Evolutionary conservation across 2,329 filamentous ascomycete genomes (phyloP).

Genomic region (Colletotrichum destructivum): DNA sequence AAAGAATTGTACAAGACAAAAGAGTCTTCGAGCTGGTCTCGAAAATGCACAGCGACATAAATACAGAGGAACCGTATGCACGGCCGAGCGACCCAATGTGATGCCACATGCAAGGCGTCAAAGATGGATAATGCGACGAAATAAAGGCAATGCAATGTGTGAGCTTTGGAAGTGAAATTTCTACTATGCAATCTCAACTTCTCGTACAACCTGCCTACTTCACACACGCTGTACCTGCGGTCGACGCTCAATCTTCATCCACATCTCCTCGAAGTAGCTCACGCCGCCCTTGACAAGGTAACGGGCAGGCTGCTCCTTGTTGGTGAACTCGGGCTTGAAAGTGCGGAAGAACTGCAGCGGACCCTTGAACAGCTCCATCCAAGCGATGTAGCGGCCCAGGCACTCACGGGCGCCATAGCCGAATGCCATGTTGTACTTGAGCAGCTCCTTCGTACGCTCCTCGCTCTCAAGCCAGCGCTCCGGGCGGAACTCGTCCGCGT

Average conservation of each 20-base stretch:
- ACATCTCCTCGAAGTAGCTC: conserved; percentile 57
- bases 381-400: conserved; percentile 64
- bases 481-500: conserved; percentile 62
- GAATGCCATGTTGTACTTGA: conserved; percentile 65
- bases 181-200: neutral
- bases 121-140: neutral
- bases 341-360: conserved; percentile 58
- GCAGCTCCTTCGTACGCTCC: conserved; percentile 55
- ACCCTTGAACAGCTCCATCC: conserved; percentile 67
- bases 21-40: neutral
- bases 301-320: conserved; percentile 49
- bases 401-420: conserved; percentile 65
- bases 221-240: conserved; percentile 22
- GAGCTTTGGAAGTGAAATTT: neutral
- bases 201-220: neutral
- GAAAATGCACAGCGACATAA: neutral
- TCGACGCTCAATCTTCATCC: conserved; percentile 50
- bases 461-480: conserved; percentile 65
- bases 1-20: neutral
- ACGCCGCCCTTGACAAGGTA: conserved; percentile 60
- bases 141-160: neutral
- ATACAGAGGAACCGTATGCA: neutral
- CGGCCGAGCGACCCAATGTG: neutral
- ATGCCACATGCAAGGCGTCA: neutral
- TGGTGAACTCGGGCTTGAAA: conserved; percentile 51